Base-by-base conservation (phyloP, 2,329 filamentous ascomycete genomes). In the Talaromyces sp. region DNA sequence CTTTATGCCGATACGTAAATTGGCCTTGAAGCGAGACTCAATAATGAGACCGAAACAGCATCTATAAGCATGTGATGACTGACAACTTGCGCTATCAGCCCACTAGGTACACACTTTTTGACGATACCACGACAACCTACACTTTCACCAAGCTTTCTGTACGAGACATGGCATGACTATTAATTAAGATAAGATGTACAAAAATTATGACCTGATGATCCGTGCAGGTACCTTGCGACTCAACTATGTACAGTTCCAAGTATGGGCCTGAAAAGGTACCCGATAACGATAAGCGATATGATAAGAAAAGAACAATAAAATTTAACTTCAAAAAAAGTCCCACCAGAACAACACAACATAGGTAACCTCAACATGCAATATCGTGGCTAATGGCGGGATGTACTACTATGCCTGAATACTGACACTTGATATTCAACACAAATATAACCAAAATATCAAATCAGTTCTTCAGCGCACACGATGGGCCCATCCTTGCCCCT, bases 401-500 rank as follows among this genome's bases (percentile, higher is more conserved):
- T 39, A 9, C n/a, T 33, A 7, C 39, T 37, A 17, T 37, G 2
- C 10, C 15, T 4, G n/a, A 39, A 25, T 37, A 2, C 3, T 56
- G 33, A 25, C 1, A 37, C 25, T 25, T 15, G n/a, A 56, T 4
- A 37, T 22, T 39, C 9, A 17, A 13, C 19, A 15, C 15, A 17
- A 11, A 6, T 27, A 13, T 11, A n/a, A 39, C 37, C 31, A 11
- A 56, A 25, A 35, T 7, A 37, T 13, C n/a, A 15, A 56, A 15
- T 37, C 11, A n/a, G 15, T 35, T 6, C 10, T 22, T 15, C 10
- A 6, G 10, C 27, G 47, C 43, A 31, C 59, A 17, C 11, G 41
- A 83, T 86, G 81, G 80, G 80, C 61, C 82, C 80, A 49, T 78
- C 82, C 37, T 73, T 74, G 11, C 79, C 83, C 56, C 84, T 97